A percentile compares a stretch with the other conserved stretches of the same genome.
Conservation (phyloP, 495 filamentous ascomycete species). For the Hypoxylon crocopeplum region DNA sequence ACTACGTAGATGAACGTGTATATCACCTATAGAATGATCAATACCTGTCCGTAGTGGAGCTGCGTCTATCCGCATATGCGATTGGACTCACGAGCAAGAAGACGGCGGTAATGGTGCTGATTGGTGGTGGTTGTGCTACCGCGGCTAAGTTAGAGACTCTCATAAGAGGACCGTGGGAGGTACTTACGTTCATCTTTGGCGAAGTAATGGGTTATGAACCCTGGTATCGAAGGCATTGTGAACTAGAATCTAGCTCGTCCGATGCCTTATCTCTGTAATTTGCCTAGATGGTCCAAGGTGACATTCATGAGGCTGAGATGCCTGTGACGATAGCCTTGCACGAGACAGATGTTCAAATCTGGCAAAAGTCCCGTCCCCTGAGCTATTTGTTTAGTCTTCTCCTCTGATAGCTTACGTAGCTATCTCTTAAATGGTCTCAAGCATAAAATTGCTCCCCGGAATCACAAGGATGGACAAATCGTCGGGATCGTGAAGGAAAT, state of each 20-base stretch:
- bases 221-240: conserved; percentile 36
- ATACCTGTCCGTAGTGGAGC: background rate
- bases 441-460: conserved; percentile 19
- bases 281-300: background rate
- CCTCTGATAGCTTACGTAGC: conserved; percentile 9
- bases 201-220: conserved; percentile 38
- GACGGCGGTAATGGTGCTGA: conserved; percentile 42
- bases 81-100: conserved; percentile 41
- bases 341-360: background rate
- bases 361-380: background rate
- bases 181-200: conserved; percentile 41
- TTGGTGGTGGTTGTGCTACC: conserved; percentile 44
- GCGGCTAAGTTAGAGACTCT: conserved; percentile 31
- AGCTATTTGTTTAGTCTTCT: background rate
- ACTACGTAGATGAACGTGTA: conserved; percentile 88
- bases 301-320: conserved; percentile 1
- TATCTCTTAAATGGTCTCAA: conserved; percentile 2
- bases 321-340: background rate
- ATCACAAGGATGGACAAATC: conserved; percentile 30
- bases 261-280: background rate
- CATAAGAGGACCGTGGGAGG: background rate
- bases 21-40: conserved; percentile 57
- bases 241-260: background rate
- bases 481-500: conserved; percentile 27
- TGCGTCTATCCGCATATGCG: conserved; percentile 21